Evolutionary conservation across 805 yeast genomes (phyloP).

Genomic region (Kuraishia molischiana): DNA sequence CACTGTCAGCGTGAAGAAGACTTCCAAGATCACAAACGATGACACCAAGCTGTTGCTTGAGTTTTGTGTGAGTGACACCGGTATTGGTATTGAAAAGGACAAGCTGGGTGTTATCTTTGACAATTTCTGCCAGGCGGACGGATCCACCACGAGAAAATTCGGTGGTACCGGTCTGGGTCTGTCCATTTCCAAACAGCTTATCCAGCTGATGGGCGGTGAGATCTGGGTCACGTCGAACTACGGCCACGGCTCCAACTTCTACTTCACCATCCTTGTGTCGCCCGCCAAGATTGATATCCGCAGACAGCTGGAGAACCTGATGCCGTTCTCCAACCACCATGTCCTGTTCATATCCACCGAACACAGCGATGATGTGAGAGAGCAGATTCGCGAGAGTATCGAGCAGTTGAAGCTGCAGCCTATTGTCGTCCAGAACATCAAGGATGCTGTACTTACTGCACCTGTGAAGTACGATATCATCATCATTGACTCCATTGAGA

Average conservation of each 20-base stretch:
- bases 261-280: slow-evolving; percentile 71
- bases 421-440: slow-evolving; percentile 39
- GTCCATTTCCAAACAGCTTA: slow-evolving; percentile 78
- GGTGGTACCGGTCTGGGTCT: slow-evolving; percentile 92
- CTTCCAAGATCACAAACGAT: slow-evolving; percentile 23
- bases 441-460: slow-evolving; percentile 45
- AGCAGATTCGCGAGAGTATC: slow-evolving; percentile 42
- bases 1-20: slow-evolving; percentile 61
- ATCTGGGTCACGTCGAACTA: slow-evolving; percentile 82
- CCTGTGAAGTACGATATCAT: slow-evolving; percentile 69
- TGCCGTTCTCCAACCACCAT: slow-evolving; percentile 64
- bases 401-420: slow-evolving; percentile 52
- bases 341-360: slow-evolving; percentile 63
- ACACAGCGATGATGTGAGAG: slow-evolving; percentile 40
- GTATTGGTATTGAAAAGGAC: slow-evolving; percentile 83
- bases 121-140: slow-evolving; percentile 90
- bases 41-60: slow-evolving; percentile 48
- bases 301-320: slow-evolving; percentile 56
- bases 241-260: slow-evolving; percentile 77
- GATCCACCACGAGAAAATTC: slow-evolving; percentile 84
- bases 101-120: slow-evolving; percentile 80
- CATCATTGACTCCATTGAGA: slow-evolving; percentile 70
- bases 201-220: slow-evolving; percentile 89
- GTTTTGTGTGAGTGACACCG: slow-evolving; percentile 84
- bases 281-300: slow-evolving; percentile 56